Base-by-base conservation (phyloP, 2,329 filamentous ascomycete species). In the Rachicladosporium sp. region DNA sequence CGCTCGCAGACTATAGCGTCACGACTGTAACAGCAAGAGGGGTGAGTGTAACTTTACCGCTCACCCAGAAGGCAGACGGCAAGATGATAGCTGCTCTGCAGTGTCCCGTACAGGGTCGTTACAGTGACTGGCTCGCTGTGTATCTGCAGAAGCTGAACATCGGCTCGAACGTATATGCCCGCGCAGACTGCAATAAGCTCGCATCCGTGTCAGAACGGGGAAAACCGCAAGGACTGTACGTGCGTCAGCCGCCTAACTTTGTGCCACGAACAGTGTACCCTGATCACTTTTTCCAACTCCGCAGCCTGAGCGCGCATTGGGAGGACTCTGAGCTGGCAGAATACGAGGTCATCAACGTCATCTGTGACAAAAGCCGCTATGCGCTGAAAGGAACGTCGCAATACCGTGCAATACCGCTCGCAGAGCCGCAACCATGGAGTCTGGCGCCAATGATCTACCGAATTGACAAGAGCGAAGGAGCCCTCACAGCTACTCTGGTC, bases 41-140 rank as follows among this genome's bases (percentile, higher is more conserved):
- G 10, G 33, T 48, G 4, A 29, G 36, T 30, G 42, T 44, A 10
- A 39, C 30, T 3, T 13, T 48, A 10, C 43, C 32, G 3, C 37
- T 48, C 27, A 39, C 29, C 15, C 39, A 30, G 7, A 34, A 31
- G 23, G 15, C 31, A 21, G 19, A 33, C 49, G 43, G 37, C 23
- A 11, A 46, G 11, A 58, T 47, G 31, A 43, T 58, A 12, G 58
- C 58, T 4, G 52, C 52, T 2, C 41, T 61, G 7, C 49, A 59
- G 35, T 61, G 58, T 30, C 56, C 57, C 0, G 43, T 45, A 1
- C 55, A 55, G 4, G 51, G 49, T n/a, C 46, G 52, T 6, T 54
- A 55, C 31, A 44, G 50, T 12, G 50, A 40, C 9, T 60, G 54
- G 33, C 42, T 60, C 3, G 52, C 52, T 12, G 50, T 61, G 4